Evolutionary conservation across 2,329 filamentous ascomycete species (phyloP).

Genomic region (Pseudopyricularia cyperi): DNA sequence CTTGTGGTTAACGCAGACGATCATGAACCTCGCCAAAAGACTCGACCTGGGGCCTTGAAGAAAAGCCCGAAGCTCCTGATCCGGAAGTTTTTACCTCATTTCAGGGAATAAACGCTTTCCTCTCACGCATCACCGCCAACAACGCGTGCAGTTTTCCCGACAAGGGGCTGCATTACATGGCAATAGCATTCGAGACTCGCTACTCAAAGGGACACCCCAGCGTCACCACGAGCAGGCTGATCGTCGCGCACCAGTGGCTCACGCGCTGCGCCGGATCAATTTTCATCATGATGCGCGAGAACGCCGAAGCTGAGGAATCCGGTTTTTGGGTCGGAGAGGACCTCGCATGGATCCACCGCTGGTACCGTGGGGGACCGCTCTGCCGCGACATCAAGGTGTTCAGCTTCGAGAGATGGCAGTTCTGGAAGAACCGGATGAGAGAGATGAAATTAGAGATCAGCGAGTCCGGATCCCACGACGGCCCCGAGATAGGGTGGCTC

Average conservation of each 20-base stretch:
- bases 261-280: not conserved
- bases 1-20: not conserved
- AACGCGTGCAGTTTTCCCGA: not conserved
- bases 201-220: not conserved
- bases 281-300: not conserved
- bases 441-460: not conserved
- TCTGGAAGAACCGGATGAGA: not conserved
- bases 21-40: not conserved
- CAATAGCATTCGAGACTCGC: not conserved
- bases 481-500: not conserved
- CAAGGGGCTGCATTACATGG: not conserved
- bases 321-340: not conserved
- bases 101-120: not conserved
- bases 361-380: not conserved
- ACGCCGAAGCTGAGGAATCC: not conserved
- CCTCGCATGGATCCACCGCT: not conserved
- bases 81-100: not conserved
- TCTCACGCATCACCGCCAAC: not conserved
- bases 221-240: not conserved
- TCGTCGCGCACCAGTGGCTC: not conserved
- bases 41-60: not conserved
- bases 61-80: not conserved
- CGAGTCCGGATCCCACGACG: not conserved
- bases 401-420: not conserved
- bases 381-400: not conserved